These are phyloP conservation scores for Exserohilum rostratum DNA, from an alignment of 2,329 filamentous ascomycete species.

Conservation along the genomic window DNA sequence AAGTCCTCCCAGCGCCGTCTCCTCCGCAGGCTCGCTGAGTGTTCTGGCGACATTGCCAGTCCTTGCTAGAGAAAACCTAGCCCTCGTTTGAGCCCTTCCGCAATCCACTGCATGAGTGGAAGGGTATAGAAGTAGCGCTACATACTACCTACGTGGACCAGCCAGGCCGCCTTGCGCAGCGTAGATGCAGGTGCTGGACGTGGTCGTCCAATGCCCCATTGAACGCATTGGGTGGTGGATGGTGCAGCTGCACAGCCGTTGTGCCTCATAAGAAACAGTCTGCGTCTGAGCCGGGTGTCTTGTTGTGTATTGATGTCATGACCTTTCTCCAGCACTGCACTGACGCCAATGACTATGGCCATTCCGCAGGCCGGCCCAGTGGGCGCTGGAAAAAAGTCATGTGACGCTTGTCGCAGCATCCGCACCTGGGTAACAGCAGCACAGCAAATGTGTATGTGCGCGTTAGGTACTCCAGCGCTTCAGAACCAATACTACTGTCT, in stretches of 20 bases:
- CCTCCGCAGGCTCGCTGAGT: constrained; percentile 37
- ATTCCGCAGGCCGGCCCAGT: no score
- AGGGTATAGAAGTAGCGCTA: constrained; percentile 44
- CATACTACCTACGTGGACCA: constrained; percentile 14
- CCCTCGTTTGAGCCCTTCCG: constrained; percentile 48
- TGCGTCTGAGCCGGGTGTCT: neutral
- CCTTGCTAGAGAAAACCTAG: constrained; percentile 44
- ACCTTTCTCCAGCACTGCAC: neutral
- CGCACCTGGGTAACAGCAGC: neutral
- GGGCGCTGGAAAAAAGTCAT: neutral
- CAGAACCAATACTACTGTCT: no score
- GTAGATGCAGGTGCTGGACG: no score
- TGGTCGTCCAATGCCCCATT: neutral
- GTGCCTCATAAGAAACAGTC: neutral
- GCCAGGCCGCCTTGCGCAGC: neutral
- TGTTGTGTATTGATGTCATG: neutral
- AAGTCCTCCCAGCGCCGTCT: constrained; percentile 42
- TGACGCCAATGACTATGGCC: no score
- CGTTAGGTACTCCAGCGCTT: no score
- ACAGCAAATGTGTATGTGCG: no score
- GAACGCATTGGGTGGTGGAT: neutral
- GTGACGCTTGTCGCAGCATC: neutral
- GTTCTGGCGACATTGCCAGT: constrained; percentile 40
- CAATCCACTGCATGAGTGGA: constrained; percentile 38
- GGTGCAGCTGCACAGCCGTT: neutral